A percentile compares a stretch with the other conserved stretches of the same genome.
Conservation (phyloP, 1,139 yeast genomes). For the Kodamaea sp. region DNA sequence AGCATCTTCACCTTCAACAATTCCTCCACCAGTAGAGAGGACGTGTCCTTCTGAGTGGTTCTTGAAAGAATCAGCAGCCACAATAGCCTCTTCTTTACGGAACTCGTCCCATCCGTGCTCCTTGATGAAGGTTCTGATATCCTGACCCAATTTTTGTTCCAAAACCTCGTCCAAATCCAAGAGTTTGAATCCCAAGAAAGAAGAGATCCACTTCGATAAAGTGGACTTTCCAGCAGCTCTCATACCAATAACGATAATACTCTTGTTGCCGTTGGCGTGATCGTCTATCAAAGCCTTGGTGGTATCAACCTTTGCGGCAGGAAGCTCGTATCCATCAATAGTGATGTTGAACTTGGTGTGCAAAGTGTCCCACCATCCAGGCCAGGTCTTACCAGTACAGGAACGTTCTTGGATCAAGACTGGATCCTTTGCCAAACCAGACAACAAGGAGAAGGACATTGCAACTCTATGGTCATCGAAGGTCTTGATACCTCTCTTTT, state of each 20-base stretch:
- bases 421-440: conserved; percentile 56
- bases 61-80: conserved; percentile 54
- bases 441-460: conserved; percentile 90
- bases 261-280: conserved; percentile 43
- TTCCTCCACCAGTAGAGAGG: conserved; percentile 95
- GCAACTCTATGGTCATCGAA: conserved; percentile 99
- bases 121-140: conserved; percentile 68
- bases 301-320: conserved; percentile 13
- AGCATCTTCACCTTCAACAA: conserved; percentile 77
- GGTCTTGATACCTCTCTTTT: conserved; percentile 59
- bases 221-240: conserved; percentile 97
- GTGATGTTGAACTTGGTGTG: conserved; percentile 65
- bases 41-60: conserved; percentile 60
- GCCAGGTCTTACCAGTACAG: conserved; percentile 98
- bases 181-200: conserved; percentile 67
- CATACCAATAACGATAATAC: conserved; percentile 92
- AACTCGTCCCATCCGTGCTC: conserved; percentile 84
- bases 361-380: conserved; percentile 98
- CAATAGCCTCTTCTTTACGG: conserved; percentile 64
- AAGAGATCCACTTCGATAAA: conserved; percentile 78
- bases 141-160: conserved; percentile 53
- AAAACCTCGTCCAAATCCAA: conserved; percentile 78
- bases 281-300: conserved; percentile 15
- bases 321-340: conserved; percentile 67
- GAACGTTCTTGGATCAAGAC: conserved; percentile 82